Percentiles rank a stretch among this genome's conserved stretches.
Conservation (phyloP, 306 rosid genomes). For the Acacia acuminata region DNA sequence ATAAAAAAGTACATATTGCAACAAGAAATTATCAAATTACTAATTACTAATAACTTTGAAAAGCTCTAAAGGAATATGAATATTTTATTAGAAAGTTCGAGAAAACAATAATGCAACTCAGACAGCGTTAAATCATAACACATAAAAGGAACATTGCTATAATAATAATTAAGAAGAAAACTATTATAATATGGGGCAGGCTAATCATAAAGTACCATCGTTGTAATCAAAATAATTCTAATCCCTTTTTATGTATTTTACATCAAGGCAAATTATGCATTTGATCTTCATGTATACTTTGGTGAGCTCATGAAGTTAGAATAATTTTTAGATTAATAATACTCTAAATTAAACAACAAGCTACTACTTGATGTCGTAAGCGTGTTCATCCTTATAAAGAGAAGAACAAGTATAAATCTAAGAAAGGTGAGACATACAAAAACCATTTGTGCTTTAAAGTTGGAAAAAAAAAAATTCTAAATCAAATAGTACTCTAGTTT, state of each 20-base stretch:
- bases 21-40: background rate
- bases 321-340: no score
- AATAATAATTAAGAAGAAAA: no score
- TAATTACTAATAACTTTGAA: background rate
- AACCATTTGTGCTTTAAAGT: rapidly evolving
- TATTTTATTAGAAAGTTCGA: background rate
- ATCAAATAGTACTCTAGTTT: no score
- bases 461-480: rapidly evolving
- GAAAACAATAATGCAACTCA: background rate
- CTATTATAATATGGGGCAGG: background rate
- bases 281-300: background rate
- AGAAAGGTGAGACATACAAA: no score
- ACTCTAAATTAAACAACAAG: no score
- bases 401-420: no score
- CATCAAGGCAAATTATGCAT: background rate
- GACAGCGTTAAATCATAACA: background rate
- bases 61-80: background rate
- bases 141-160: background rate
- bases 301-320: background rate
- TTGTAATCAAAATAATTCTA: background rate
- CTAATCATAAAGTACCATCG: background rate
- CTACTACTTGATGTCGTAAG: no score
- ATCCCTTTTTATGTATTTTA: background rate
- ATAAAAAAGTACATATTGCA: background rate
- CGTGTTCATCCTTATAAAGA: rapidly evolving